Evolutionary conservation across 2,329 filamentous ascomycete genomes (phyloP).

Genomic region (Sarocladium kiliense): DNA sequence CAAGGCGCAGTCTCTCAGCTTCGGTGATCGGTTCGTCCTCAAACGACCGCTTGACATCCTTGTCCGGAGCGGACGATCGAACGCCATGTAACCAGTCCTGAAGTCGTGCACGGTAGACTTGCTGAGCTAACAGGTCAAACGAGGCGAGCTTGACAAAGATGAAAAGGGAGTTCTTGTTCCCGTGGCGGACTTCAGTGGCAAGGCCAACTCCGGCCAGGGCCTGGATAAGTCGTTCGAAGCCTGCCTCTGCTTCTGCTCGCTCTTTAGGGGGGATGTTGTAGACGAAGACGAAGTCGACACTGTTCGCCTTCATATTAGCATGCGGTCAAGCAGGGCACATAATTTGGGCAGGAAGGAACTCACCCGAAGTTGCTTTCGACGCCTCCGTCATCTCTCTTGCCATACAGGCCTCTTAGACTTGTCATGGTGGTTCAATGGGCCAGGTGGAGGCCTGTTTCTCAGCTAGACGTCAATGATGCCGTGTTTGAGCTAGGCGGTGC

Average conservation of each 20-base stretch:
- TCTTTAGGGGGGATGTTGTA: conserved; percentile 69
- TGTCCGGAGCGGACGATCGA: conserved; percentile 68
- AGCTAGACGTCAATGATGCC: no score
- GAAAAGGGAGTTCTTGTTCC: conserved; percentile 68
- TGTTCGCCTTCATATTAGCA: conserved; percentile 19
- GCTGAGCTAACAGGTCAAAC: conserved; percentile 66
- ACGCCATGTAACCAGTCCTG: conserved; percentile 94
- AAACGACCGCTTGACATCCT: conserved; percentile 64
- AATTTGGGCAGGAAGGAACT: conserved; percentile 11
- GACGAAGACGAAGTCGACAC: conserved; percentile 84
- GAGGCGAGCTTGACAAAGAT: conserved; percentile 80
- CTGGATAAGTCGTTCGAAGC: conserved; percentile 73
- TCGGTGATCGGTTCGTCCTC: conserved; percentile 74
- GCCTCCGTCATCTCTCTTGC: conserved; percentile 20
- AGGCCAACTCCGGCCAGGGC: conserved; percentile 75
- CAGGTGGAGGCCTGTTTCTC: no score
- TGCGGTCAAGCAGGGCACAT: background rate
- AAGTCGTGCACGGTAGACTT: conserved; percentile 81
- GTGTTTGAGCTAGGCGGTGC: no score
- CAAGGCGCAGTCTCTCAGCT: conserved; percentile 80
- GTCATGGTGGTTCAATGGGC: conserved; percentile 22
- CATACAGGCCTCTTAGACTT: conserved; percentile 25
- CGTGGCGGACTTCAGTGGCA: conserved; percentile 79
- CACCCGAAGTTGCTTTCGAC: conserved; percentile 37
- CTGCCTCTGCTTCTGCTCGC: conserved; percentile 61